phyloP scores from a whole-genome alignment of 108 stramenopile species.

The Thalassiosira profunda region DNA sequence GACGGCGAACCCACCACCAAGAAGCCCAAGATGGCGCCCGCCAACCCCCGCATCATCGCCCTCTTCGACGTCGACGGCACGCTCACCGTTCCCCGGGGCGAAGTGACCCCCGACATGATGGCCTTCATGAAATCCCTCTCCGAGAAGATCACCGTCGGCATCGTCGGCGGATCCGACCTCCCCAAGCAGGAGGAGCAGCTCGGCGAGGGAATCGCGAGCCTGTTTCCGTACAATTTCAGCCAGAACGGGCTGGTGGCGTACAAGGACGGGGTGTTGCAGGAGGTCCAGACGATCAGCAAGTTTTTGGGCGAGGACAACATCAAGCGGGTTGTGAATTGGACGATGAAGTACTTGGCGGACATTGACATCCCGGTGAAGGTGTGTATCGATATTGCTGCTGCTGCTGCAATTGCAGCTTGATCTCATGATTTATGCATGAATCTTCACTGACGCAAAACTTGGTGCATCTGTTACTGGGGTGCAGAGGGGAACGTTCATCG shows the following conservation, averaged over 20 bases:
- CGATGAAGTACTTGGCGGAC: conserved; percentile 88
- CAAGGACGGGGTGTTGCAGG: conserved; percentile 86
- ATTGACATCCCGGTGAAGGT: conserved; percentile 97
- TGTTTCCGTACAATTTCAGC: conserved; percentile 98
- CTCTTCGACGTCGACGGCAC: conserved; percentile 99
- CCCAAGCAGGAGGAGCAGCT: conserved; percentile 99
- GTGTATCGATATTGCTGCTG: neutral
- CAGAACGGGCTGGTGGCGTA: conserved; percentile 99
- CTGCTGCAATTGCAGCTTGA: conserved; percentile 2
- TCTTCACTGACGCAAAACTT: neutral
- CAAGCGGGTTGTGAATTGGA: conserved; percentile 97
- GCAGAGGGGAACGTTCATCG: conserved; percentile 98
- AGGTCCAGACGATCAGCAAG: conserved; percentile 90
- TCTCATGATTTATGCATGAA: neutral
- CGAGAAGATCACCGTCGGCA: conserved; percentile 95
- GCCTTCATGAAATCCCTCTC: conserved; percentile 89
- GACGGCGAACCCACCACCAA: conserved; percentile 10
- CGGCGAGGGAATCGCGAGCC: conserved; percentile 82
- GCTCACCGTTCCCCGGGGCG: conserved; percentile 95
- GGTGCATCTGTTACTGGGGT: no score
- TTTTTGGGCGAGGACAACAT: conserved; percentile 98
- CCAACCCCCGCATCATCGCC: conserved; percentile 92
- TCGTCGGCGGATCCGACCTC: conserved; percentile 99
- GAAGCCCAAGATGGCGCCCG: conserved; percentile 57
- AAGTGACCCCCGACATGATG: conserved; percentile 91